Evolutionary conservation across 257 asterid genomes (phyloP).

Genomic region (Cinchona pubescens): DNA sequence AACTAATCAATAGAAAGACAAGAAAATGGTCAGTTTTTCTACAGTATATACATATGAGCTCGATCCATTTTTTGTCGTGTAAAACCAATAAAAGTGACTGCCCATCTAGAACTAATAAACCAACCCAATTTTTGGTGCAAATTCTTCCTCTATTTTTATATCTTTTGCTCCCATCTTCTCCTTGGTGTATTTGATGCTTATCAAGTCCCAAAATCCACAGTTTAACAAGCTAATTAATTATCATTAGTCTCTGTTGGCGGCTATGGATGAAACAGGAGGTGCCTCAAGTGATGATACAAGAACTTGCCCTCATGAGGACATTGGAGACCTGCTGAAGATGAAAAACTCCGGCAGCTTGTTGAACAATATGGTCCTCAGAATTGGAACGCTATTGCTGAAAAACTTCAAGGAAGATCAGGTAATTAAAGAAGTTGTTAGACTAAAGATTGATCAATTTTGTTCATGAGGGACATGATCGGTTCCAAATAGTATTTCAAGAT

Average conservation of each 20-base stretch:
- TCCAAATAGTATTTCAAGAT: background rate
- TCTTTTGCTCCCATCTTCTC: slow-evolving; percentile 13
- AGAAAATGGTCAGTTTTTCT: slow-evolving; percentile 21
- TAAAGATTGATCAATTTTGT: background rate
- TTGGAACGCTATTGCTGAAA: slow-evolving; percentile 96
- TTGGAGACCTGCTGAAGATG: slow-evolving; percentile 96
- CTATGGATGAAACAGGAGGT: slow-evolving; percentile 50
- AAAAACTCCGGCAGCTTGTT: slow-evolving; percentile 71
- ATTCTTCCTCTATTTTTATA: slow-evolving; percentile 15
- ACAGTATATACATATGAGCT: slow-evolving; percentile 24
- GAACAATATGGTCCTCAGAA: slow-evolving; percentile 85
- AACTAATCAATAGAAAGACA: slow-evolving; percentile 30
- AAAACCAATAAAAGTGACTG: slow-evolving; percentile 52
- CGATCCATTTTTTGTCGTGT: slow-evolving; percentile 63
- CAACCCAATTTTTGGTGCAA: slow-evolving; percentile 30
- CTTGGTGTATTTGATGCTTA: background rate
- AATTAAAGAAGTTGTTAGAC: background rate
- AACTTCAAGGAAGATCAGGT: slow-evolving; percentile 97
- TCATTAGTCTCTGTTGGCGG: slow-evolving; percentile 13
- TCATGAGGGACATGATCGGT: background rate
- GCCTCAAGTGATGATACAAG: slow-evolving; percentile 47
- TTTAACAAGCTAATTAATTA: background rate
- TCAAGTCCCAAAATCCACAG: background rate
- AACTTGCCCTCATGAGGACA: slow-evolving; percentile 82
- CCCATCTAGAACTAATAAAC: slow-evolving; percentile 34